Evolutionary conservation across 768 basidiomycete species (phyloP), one percentile per base, ranked within the genome.

Genomic region (Austroboletus eburneus): DNA sequence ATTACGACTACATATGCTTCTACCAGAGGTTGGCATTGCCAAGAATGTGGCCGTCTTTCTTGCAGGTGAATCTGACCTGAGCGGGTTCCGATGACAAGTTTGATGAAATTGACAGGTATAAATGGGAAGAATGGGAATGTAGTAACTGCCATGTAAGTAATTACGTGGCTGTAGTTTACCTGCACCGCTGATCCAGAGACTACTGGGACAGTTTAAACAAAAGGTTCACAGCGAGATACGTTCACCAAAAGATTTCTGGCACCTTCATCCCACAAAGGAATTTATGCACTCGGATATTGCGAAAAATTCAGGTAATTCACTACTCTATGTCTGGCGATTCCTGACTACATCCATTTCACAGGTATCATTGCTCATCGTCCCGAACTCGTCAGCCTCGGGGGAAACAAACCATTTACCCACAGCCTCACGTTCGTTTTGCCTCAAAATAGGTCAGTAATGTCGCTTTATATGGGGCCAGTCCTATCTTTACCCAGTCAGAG

Each of bases 111-210:
- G 37, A 34, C 23, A 90, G 88, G 54, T 81, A 62, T 43, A 83
- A 83, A 63, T 89, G 87, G 87, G 78, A 86, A 57, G 57, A 74
- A 39, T 88, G 85, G 79, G 76, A 85, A 61, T 91, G 88, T 56
- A 63, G 70, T 27, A 57, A 71, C 46, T 91, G 87, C 58, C 56
- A 69, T 16, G 87, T 87, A 63, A 43, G 69, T 42, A 13, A 22
- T 24, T 13, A 5, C n/a, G n/a, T n/a, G n/a, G n/a, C n/a, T 17
- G 14, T 5, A 13, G 5, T 27, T n/a, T 45, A n/a, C 6, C 16
- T 41, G 24, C 35, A 29, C 13, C 5, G 3, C 44, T 59, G 42
- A 39, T n/a, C n/a, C 32, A 37, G 17, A 37, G 13, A 18, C 25
- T 32, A 38, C 21, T 6, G 39, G 20, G 17, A 23, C 18, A 68